Percentiles rank a stretch among this genome's conserved stretches.
phyloP scores from a whole-genome alignment of 2,329 filamentous ascomycete genomes.

The Acrodontium crateriforme region DNA sequence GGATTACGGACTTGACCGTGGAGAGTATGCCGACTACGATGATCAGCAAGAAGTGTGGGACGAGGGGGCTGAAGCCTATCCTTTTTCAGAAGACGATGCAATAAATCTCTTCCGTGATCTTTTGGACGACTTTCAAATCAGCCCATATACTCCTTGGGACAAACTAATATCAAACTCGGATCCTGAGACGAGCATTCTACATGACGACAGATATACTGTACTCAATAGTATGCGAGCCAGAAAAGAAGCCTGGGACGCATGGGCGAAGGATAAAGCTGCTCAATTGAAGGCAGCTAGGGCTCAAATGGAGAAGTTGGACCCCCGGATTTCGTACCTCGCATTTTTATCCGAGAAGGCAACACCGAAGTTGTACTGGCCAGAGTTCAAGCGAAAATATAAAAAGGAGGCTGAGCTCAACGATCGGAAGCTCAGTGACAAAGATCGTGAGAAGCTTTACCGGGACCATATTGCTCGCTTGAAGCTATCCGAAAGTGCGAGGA shows the following conservation, averaged over 20 bases:
- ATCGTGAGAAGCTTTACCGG: conserved; percentile 66
- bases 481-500: conserved; percentile 50
- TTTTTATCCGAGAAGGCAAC: conserved; percentile 73
- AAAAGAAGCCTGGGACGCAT: conserved; percentile 70
- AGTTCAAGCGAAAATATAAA: conserved; percentile 84
- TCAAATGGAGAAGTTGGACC: conserved; percentile 67
- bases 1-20: conserved; percentile 65
- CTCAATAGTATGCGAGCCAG: conserved; percentile 68
- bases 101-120: conserved; percentile 70
- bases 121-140: conserved; percentile 68
- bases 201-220: conserved; percentile 77
- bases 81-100: conserved; percentile 64
- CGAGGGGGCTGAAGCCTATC: conserved; percentile 55
- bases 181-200: conserved; percentile 57
- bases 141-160: conserved; percentile 84
- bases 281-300: conserved; percentile 58
- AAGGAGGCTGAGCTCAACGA: conserved; percentile 73
- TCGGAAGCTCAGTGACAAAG: conserved; percentile 44
- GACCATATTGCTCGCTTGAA: conserved; percentile 56
- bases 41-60: conserved; percentile 41
- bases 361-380: conserved; percentile 90
- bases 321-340: conserved; percentile 64
- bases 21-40: conserved; percentile 57
- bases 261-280: conserved; percentile 66
- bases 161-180: conserved; percentile 53